Evolutionary conservation across 1,139 yeast genomes (phyloP), one percentile per base, ranked within the genome.

Genomic region (Scheffersomyces insectosa): DNA sequence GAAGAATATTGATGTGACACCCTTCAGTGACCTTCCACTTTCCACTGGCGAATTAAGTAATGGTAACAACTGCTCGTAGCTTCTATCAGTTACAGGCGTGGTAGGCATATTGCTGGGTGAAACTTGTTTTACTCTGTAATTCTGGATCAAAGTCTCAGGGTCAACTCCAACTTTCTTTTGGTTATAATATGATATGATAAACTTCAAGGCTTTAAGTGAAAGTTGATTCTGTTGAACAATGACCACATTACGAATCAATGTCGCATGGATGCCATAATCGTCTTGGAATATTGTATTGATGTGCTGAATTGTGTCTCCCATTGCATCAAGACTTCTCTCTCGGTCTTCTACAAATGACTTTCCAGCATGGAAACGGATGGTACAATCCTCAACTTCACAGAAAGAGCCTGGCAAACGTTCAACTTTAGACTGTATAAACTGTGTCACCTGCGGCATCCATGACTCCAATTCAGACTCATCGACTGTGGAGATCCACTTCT

Each of bases 271-370:
- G 28, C 85, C 85, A 27, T 62, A 70, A 5, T 47, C 38, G 13
- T 57, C 60, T 13, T 79, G 77, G 59, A 82, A 88, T 25, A 85
- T 68, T 32, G 86, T 95, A 63, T 91, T 90, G 44, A 91, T 82
- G 60, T 90, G 93, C 33, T 90, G 85, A 42, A 90, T 84, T 45
- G 88, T 78, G 55, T 90, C 97, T 37, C 97, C 97, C 68, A 89
- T 79, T 12, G 85, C 77, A 41, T 82, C 77, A 34, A 77, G 66
- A 39, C 83, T 82, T 51, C 95, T 76, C 40, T 83, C 88, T 28
- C 75, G 71, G 54, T 87, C 91, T 38, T 85, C 90, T 11, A 61
- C 56, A 31, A 65, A 60, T 5, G 83, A 80, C 38, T 72, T 67
- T 34, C 88, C 91, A 0, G 91, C 83, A 51, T 85, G 86, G 59